Evolutionary conservation across 2,329 filamentous ascomycete genomes (phyloP), one percentile per base, ranked within the genome.

Genomic region (Fusarium sp.): DNA sequence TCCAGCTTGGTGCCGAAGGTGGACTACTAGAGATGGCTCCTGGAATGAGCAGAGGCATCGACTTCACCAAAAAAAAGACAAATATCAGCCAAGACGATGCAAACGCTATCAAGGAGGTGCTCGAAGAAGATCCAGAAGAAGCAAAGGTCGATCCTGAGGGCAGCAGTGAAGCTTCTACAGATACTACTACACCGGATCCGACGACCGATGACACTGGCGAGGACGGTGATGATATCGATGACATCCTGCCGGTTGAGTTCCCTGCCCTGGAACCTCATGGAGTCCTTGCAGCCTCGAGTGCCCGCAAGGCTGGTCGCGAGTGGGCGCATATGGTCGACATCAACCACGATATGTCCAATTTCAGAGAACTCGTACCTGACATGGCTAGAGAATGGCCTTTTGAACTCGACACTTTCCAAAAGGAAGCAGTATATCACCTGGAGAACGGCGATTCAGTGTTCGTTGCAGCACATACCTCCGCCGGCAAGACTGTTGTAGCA

Each of bases 311-410:
- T 38, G 92, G 92, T 9, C 91, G 88, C 74, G 93, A 98, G 81
- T 99, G 96, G 95, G 96, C 96, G 52, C 96, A 99, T 80, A 97
- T 99, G 90, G 95, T 99, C 3, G 95, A 99, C 78, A 91, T 98
- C 72, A 94, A 95, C 75, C 89, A 93, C 63, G 93, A 95, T 53
- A 97, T 98, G 74, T 86, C 92, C n/a, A 98, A 98, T 77, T 98
- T 99, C 80, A 85, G 87, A 61, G 95, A 98, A 65, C 84, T 99
- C 37, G 94, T 99, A 10, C 96, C 96, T 0, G 93, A 98, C 64
- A 98, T 98, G 94, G 96, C 96, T 3, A 88, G 92, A 69, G 92
- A 97, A 68, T 99, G 94, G 93, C 94, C 95, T 0, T 99, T 99
- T 72, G 96, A 99, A 79, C 88, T 98, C 35, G 96, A 99, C 75